A percentile compares a stretch with the other conserved stretches of the same genome.
Evolutionary conservation across 768 basidiomycete species (phyloP).

Genomic region (Leucocoprinus leucothites): DNA sequence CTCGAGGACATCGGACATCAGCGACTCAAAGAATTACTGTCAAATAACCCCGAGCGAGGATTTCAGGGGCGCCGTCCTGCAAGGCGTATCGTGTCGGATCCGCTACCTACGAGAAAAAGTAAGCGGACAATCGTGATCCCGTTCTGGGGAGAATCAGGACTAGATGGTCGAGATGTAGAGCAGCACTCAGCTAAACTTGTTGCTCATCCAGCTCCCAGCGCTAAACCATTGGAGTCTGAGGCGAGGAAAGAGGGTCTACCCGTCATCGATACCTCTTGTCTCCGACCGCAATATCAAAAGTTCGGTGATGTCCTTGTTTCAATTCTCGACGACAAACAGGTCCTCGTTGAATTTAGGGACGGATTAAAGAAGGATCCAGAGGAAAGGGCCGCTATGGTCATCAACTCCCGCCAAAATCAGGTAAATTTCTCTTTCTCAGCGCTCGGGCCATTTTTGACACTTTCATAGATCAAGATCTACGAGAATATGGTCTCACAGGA

Average conservation of each 20-base stretch:
- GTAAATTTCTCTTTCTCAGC: background rate
- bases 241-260: background rate
- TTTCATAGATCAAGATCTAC: conserved; percentile 39
- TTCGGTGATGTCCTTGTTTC: background rate
- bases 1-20: background rate
- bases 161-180: background rate
- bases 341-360: conserved; percentile 1
- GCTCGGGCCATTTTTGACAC: conserved; percentile 6
- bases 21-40: background rate
- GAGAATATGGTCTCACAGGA: conserved; percentile 48
- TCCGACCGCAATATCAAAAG: conserved; percentile 1
- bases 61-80: background rate
- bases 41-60: background rate
- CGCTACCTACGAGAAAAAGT: background rate
- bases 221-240: background rate
- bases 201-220: background rate
- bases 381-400: background rate
- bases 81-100: conserved; percentile 8
- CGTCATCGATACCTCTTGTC: conserved; percentile 1
- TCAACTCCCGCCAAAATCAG: conserved; percentile 1
- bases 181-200: background rate
- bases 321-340: conserved; percentile 1
- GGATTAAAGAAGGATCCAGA: background rate
- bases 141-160: background rate
- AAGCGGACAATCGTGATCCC: background rate